phyloP scores from a whole-genome alignment of 306 rosid genomes.

The Delonix regia region DNA sequence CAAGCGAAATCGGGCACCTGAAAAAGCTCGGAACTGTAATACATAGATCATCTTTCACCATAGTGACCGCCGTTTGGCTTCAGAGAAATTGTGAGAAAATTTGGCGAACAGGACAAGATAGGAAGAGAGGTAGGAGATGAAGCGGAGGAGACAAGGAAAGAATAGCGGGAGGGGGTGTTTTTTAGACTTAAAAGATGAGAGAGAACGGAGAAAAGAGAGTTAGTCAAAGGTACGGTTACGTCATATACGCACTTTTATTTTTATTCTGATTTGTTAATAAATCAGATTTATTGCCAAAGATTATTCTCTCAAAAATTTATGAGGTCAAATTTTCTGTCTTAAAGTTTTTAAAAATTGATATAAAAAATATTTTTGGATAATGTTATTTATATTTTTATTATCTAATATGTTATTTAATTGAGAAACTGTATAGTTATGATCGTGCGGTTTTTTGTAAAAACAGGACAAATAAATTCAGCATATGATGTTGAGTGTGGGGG shows the following conservation, averaged over 20 bases:
- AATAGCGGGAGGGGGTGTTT: constrained; percentile 40
- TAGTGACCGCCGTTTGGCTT: constrained; percentile 12
- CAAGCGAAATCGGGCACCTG: constrained; percentile 85
- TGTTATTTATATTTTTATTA: too few relatives aligned
- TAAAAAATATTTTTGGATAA: too few relatives aligned
- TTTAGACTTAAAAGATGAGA: constrained; percentile 52
- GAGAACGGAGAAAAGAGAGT: constrained; percentile 11
- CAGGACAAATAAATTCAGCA: too few relatives aligned
- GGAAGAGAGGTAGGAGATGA: constrained; percentile 26
- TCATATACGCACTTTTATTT: constrained; percentile 46
- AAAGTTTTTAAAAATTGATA: too few relatives aligned
- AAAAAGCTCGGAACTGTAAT: constrained; percentile 77
- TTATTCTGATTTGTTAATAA: constrained; percentile 19
- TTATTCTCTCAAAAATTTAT: too few relatives aligned
- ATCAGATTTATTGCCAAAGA: not conserved
- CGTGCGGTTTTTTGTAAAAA: too few relatives aligned
- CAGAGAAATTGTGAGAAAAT: constrained; percentile 15
- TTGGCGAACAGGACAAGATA: not conserved
- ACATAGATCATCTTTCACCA: constrained; percentile 77
- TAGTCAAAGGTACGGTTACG: constrained; percentile 90
- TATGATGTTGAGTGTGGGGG: too few relatives aligned
- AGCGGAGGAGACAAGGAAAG: constrained; percentile 23
- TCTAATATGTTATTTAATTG: too few relatives aligned
- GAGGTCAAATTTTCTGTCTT: too few relatives aligned
- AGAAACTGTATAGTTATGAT: too few relatives aligned